Percentiles rank a stretch among this genome's conserved stretches.
phyloP scores from a whole-genome alignment of 257 asterid genomes.

The Gentiana straminea region DNA sequence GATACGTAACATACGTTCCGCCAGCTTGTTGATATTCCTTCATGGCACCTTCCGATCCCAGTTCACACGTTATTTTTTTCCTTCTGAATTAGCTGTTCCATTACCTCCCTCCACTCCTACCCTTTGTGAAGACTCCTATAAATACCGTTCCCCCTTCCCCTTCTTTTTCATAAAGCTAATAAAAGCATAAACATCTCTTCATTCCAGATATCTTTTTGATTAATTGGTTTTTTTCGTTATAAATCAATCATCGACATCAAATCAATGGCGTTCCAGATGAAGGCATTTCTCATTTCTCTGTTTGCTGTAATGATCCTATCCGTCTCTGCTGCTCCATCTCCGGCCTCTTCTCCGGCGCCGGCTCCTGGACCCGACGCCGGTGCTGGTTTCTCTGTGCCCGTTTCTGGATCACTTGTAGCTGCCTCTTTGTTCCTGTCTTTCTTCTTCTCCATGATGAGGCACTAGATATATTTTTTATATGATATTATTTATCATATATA shows the following conservation, averaged over 20 bases:
- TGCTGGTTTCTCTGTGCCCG: slow-evolving; percentile 30
- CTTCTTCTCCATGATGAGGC: background rate
- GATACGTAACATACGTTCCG: too few species aligned
- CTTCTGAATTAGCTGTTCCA: too few species aligned
- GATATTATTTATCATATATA: too few species aligned
- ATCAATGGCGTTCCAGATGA: slow-evolving; percentile 33
- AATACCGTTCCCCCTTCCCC: background rate
- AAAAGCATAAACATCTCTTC: too few species aligned
- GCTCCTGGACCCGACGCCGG: slow-evolving; percentile 40
- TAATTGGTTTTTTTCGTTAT: background rate
- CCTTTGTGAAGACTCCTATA: background rate
- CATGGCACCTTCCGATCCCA: too few species aligned
- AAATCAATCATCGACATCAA: background rate
- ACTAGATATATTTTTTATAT: background rate
- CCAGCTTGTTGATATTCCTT: too few species aligned
- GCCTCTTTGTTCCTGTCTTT: slow-evolving; percentile 33
- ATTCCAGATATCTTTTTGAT: background rate
- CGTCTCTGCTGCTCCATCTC: slow-evolving; percentile 29
- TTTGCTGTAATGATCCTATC: slow-evolving; percentile 8
- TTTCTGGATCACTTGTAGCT: slow-evolving; percentile 27
- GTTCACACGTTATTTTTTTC: too few species aligned
- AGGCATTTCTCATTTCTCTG: slow-evolving; percentile 12
- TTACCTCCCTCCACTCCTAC: background rate
- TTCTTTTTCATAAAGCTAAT: background rate
- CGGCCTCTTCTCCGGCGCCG: slow-evolving; percentile 24